Conservation (phyloP, 2,329 filamentous ascomycete species). For the Rasamsonia emersonii region DNA sequence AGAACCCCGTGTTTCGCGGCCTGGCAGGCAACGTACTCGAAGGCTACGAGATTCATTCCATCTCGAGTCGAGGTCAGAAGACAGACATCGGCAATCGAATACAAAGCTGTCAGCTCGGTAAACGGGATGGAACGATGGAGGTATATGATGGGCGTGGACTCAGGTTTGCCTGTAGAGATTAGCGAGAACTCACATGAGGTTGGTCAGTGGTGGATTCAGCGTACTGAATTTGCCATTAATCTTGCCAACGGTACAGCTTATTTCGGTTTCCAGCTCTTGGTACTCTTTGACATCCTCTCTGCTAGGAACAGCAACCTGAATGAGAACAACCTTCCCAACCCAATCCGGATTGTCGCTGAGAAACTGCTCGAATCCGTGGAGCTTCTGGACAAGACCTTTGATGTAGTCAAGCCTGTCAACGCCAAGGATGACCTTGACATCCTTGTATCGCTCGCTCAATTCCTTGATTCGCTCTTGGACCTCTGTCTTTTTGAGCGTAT, state of each 20-base stretch:
- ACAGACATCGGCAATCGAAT: constrained; percentile 79
- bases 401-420: constrained; percentile 94
- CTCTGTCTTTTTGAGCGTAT: constrained; percentile 65
- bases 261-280: constrained; percentile 79
- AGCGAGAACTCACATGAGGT: constrained; percentile 4
- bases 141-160: constrained; percentile 95
- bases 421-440: constrained; percentile 83
- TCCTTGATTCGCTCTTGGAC: constrained; percentile 73
- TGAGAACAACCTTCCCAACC: constrained; percentile 85
- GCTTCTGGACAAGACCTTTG: constrained; percentile 90
- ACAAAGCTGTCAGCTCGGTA: constrained; percentile 86
- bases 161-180: constrained; percentile 58
- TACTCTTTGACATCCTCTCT: constrained; percentile 84
- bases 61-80: constrained; percentile 84
- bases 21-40: constrained; percentile 93
- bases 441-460: constrained; percentile 74
- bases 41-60: constrained; percentile 95
- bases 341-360: constrained; percentile 86
- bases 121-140: constrained; percentile 91
- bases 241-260: constrained; percentile 84
- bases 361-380: constrained; percentile 87
- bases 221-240: constrained; percentile 84
- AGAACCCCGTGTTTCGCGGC: constrained; percentile 78
- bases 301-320: constrained; percentile 88
- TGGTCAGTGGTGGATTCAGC: constrained; percentile 9